Conservation (phyloP, 1,284 basidiomycete species). For the Heterobasidion occidentale region DNA sequence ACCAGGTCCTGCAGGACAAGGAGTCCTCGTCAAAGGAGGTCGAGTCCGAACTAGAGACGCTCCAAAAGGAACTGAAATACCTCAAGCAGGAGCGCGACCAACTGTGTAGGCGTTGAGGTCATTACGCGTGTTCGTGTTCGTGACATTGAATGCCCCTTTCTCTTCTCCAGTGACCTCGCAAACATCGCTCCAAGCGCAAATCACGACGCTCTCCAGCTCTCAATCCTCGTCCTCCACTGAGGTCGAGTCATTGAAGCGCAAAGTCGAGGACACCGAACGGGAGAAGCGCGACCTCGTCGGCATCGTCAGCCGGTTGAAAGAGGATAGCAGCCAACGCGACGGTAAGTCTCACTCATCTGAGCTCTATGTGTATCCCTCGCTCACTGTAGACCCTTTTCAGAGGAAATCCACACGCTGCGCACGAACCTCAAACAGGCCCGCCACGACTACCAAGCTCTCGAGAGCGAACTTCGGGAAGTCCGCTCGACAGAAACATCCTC, state of each 20-base stretch:
- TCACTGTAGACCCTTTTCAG: conserved; percentile 23
- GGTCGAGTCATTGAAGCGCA: conserved; percentile 44
- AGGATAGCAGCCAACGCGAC: conserved; percentile 61
- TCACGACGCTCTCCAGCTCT: conserved; percentile 43
- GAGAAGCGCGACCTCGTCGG: conserved; percentile 76
- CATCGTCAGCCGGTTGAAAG: conserved; percentile 66
- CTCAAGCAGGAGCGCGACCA: conserved; percentile 55
- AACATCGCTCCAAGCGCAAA: conserved; percentile 41
- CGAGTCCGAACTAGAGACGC: conserved; percentile 38
- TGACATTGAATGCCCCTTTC: background rate
- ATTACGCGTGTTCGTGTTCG: background rate
- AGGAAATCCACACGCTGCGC: conserved; percentile 64
- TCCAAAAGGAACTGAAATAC: conserved; percentile 45
- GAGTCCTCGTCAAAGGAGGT: conserved; percentile 51
- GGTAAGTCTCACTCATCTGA: too few species aligned
- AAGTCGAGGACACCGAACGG: conserved; percentile 63
- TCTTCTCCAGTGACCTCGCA: conserved; percentile 39
- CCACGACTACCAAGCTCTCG: conserved; percentile 60
- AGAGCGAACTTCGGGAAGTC: conserved; percentile 60
- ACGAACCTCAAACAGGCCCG: conserved; percentile 64
- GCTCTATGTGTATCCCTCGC: too few species aligned
- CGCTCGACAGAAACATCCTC: conserved; percentile 63
- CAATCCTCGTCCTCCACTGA: conserved; percentile 56
- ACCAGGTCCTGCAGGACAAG: conserved; percentile 69
- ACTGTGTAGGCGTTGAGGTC: conserved; percentile 38